phyloP scores from a whole-genome alignment of 176 grass and related monocot species.

The Elymus sibiricus region DNA sequence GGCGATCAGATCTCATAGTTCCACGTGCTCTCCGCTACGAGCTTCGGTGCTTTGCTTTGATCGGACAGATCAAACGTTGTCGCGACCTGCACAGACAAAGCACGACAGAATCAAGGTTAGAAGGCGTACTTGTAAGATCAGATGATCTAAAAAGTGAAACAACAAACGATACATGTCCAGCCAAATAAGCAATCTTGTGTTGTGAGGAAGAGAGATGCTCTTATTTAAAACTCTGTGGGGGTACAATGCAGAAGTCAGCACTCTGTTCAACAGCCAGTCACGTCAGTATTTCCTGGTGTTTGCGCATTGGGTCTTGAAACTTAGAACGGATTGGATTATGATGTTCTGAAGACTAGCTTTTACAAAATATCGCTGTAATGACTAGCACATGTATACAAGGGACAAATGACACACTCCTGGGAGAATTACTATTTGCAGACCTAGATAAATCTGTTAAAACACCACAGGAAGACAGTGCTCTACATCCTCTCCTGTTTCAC shows the following conservation, averaged over 20 bases:
- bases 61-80: constrained; percentile 61
- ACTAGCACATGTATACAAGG: neutral
- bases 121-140: neutral
- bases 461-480: neutral
- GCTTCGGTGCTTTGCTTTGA: constrained; percentile 66
- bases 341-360: neutral
- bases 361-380: neutral
- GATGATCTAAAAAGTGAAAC: neutral
- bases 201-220: neutral
- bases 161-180: neutral
- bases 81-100: constrained; percentile 46
- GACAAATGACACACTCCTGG: neutral
- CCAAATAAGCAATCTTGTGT: neutral
- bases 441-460: neutral
- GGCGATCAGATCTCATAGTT: constrained; percentile 54
- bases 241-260: neutral
- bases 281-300: neutral
- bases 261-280: neutral
- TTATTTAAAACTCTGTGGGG: neutral
- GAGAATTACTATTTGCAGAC: neutral
- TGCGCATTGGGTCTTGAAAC: neutral
- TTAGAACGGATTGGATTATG: neutral
- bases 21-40: constrained; percentile 71
- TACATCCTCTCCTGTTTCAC: neutral
- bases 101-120: neutral